Evolutionary conservation across 768 basidiomycete species (phyloP).

Genomic region (Phanerochaete sordida): DNA sequence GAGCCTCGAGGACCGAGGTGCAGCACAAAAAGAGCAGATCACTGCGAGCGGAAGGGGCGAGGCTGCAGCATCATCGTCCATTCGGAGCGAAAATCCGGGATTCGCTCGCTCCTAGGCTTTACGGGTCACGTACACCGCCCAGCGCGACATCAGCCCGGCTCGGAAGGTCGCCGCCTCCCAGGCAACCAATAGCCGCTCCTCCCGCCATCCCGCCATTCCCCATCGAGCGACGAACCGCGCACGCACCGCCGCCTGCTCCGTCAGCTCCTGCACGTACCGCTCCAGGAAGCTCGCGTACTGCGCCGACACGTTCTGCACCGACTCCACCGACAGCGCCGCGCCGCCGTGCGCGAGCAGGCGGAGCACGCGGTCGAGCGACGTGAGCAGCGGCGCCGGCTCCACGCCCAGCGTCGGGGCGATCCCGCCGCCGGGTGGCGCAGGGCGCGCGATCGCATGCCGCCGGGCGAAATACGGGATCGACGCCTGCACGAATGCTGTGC

Average conservation of each 20-base stretch:
- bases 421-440: not conserved
- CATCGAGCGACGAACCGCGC: slow-evolving; percentile 14
- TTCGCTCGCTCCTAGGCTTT: not conserved
- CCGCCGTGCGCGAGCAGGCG: slow-evolving; percentile 18
- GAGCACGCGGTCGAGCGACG: slow-evolving; percentile 14
- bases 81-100: not conserved
- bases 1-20: no score
- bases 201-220: slow-evolving; percentile 21
- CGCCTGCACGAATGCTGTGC: slow-evolving; percentile 12
- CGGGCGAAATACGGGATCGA: slow-evolving; percentile 21
- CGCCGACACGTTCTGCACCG: slow-evolving; percentile 21
- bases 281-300: slow-evolving; percentile 17
- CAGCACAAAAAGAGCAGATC: no score
- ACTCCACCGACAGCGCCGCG: slow-evolving; percentile 15
- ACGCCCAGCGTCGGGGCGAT: not conserved
- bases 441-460: slow-evolving; percentile 1
- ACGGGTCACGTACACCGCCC: slow-evolving; percentile 18
- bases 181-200: slow-evolving; percentile 18
- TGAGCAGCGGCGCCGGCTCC: slow-evolving; percentile 15
- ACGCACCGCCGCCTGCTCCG: slow-evolving; percentile 11
- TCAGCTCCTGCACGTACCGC: slow-evolving; percentile 15
- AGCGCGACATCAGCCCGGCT: slow-evolving; percentile 17
- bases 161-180: slow-evolving; percentile 23
- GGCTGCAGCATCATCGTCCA: not conserved
- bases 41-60: no score